Evolutionary conservation across 2,329 filamentous ascomycete species (phyloP), one percentile per base, ranked within the genome.

Genomic region (Acrocalymma vagum): DNA sequence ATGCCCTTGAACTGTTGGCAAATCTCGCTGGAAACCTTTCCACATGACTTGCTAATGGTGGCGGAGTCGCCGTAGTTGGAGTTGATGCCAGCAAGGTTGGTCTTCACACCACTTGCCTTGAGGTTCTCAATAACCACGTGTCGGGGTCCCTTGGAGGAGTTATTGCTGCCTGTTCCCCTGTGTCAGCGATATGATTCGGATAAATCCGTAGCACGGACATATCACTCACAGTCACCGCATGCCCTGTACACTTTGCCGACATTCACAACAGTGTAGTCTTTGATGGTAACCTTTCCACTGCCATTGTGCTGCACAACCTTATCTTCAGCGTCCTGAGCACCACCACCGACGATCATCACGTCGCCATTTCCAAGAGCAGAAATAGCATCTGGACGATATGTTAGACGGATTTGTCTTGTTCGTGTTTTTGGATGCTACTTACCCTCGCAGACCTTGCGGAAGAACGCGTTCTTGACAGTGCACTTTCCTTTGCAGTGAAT

Each of bases 191-290:
- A 25, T 9, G 13, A 9, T n/a, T 5, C 8, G 21, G 14, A 3
- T 5, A 11, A 6, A 13, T 6, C 5, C 15, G 10, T 18, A 16
- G 5, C 11, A 29, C 17, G 24, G 17, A 17, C 8, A 7, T 9
- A 23, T 11, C 3, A 24, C 38, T 40, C 24, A 40, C 35, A 24
- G 31, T 46, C 40, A 18, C 76, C 76, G 53, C 75, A 79, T 47
- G 64, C 70, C 35, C 76, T 72, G 37, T 72, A 73, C 3, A 79
- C 56, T 56, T 78, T 79, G 45, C 75, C 76, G 42, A 71, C 72
- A 47, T 67, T 58, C 44, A 60, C 61, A 33, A 66, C 70, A 28
- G 62, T 68, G 53, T 35, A 41, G 25, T 41, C 18, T n/a, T n/a
- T n/a, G n/a, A n/a, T 13, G 6, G 26, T 46, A 27, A 63, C 43